Percentiles rank a stretch among this genome's conserved stretches.
phyloP scores from a whole-genome alignment of 345 rosid genomes.

The Dipteronia sinensis region DNA sequence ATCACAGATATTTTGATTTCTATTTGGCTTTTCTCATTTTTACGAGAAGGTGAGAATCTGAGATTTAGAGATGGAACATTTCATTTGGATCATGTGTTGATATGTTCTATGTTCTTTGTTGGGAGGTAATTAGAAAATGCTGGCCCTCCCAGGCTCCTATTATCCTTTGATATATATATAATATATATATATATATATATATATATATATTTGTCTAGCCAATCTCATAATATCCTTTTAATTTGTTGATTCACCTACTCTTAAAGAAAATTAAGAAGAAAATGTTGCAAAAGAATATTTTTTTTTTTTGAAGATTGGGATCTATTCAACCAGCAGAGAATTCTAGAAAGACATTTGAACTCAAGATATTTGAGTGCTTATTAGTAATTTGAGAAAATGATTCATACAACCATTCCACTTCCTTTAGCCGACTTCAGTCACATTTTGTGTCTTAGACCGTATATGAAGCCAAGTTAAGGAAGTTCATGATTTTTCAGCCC shows the following conservation, averaged over 20 bases:
- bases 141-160: background rate
- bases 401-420: background rate
- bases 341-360: background rate
- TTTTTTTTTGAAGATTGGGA: background rate
- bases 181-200: too few relatives aligned
- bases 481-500: background rate
- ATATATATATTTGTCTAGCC: background rate
- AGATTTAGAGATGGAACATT: background rate
- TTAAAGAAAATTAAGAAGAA: background rate
- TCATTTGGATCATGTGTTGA: background rate
- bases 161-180: too few relatives aligned
- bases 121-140: background rate
- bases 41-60: background rate
- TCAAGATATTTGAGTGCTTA: background rate
- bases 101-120: background rate
- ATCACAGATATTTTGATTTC: background rate
- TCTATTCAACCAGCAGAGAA: background rate
- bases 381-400: background rate
- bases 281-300: background rate
- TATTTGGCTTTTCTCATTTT: background rate
- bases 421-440: background rate
- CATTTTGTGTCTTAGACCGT: background rate
- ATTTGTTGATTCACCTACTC: background rate
- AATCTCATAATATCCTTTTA: background rate
- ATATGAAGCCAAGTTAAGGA: background rate